These are phyloP conservation scores for Gonapodya sp. DNA, from an alignment of 192 early-diverging fungal species.

Conservation along the genomic window DNA sequence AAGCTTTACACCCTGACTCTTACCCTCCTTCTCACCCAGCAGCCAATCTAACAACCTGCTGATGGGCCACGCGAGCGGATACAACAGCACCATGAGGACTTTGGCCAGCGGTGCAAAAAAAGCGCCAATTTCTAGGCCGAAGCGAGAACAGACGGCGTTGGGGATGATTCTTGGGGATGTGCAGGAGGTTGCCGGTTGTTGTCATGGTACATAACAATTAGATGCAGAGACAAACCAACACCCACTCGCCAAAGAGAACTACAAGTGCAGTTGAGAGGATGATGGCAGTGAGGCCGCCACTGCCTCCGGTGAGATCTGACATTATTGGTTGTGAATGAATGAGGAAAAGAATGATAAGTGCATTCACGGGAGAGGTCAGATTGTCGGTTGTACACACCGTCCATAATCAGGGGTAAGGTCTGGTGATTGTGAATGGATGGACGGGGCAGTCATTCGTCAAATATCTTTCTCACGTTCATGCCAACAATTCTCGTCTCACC, in stretches of 20 bases:
- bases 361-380: too few species aligned
- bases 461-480: not conserved
- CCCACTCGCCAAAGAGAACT: conserved; percentile 85
- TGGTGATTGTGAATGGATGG: too few species aligned
- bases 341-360: too few species aligned
- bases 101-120: conserved; percentile 57
- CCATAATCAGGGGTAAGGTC: not conserved
- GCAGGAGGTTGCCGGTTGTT: too few species aligned
- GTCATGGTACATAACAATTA: too few species aligned
- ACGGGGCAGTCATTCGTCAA: not conserved
- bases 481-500: conserved; percentile 65
- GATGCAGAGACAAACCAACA: not conserved
- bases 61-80: conserved; percentile 65
- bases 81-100: conserved; percentile 30
- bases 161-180: conserved; percentile 58
- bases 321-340: too few species aligned
- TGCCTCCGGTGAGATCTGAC: not conserved
- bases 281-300: conserved; percentile 64
- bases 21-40: conserved; percentile 77
- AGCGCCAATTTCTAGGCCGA: conserved; percentile 82
- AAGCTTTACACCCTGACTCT: too few species aligned
- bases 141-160: conserved; percentile 78
- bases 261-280: conserved; percentile 79
- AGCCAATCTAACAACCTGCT: conserved; percentile 73
- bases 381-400: too few species aligned